Base-by-base conservation (phyloP, 768 basidiomycete species). In the Hirschioporus abietinus region DNA sequence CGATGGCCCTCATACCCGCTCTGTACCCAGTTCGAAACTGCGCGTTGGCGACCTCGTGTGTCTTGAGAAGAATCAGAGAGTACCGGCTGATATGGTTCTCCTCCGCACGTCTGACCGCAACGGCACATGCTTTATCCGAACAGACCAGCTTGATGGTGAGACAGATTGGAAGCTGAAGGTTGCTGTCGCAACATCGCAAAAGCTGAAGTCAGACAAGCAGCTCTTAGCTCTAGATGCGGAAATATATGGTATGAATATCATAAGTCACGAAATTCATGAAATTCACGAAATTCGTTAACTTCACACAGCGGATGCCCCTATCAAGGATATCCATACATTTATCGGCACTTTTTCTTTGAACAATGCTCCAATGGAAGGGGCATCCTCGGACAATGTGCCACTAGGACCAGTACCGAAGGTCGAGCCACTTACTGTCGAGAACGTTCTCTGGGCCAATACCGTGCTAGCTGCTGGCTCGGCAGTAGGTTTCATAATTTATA, bases 141-240 rank as follows among this genome's bases (percentile, higher is more conserved):
- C 96, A 1, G 97, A 99, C 77, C 97, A 99, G 74, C 83, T 99
- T 30, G 97, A 99, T 70, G 97, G 97, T 58, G 97, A 99, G 78
- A 99, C 97, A 3, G 97, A 99, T 72, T 99, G 97, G 97, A 99
- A 99, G 76, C 81, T 98, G 63, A 86, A 93, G 4, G 92, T 97
- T 1, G 95, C 96, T 1, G 89, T 96, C 0, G 85, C 90, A 1
- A 84, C 89, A 26, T 91, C 89, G 59, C 95, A 97, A 79, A 89
- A 88, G 70, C 75, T 95, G 64, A 78, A 76, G 15, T 71, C 72
- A 68, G 86, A 89, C 62, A 75, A 74, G 27, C 81, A 82, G 9
- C 72, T 91, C 1, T 76, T 89, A 65, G 72, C 77, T 18, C 76
- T 96, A 26, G 90, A 94, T 68, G 97, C 94, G 0, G 93, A 95